Conservation (phyloP, 805 yeast genomes). For the Isabelozyma rhagii region DNA sequence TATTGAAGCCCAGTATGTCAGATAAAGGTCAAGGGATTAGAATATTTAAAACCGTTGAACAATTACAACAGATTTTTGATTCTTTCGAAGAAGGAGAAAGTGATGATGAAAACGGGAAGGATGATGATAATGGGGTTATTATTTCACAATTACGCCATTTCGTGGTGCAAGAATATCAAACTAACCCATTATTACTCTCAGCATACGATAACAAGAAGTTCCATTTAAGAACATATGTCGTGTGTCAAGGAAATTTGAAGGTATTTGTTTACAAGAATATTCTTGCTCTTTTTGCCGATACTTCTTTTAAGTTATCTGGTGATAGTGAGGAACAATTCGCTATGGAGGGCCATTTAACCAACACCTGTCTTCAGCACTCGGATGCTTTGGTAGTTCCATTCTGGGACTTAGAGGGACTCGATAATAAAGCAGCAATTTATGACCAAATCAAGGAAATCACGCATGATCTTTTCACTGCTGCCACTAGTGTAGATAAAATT, state of each 20-base stretch:
- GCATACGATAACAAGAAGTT: slow-evolving; percentile 70
- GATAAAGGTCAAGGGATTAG: slow-evolving; percentile 96
- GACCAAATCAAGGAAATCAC: slow-evolving; percentile 58
- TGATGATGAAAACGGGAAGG: slow-evolving; percentile 40
- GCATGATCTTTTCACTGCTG: slow-evolving; percentile 76
- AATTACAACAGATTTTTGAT: slow-evolving; percentile 79
- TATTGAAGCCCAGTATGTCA: slow-evolving; percentile 94
- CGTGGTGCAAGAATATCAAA: slow-evolving; percentile 79
- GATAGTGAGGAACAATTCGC: slow-evolving; percentile 31
- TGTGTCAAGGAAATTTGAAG: slow-evolving; percentile 67
- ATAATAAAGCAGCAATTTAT: slow-evolving; percentile 41
- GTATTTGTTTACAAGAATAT: slow-evolving; percentile 81
- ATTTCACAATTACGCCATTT: slow-evolving; percentile 89
- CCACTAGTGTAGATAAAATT: slow-evolving; percentile 72
- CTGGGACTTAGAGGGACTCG: slow-evolving; percentile 48
- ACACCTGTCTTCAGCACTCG: slow-evolving; percentile 81
- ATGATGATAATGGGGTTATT: slow-evolving; percentile 60
- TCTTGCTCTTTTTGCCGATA: slow-evolving; percentile 76
- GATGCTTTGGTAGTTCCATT: slow-evolving; percentile 61
- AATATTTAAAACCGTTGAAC: slow-evolving; percentile 71
- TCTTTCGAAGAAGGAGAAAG: slow-evolving; percentile 75
- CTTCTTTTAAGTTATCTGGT: slow-evolving; percentile 39
- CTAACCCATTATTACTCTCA: slow-evolving; percentile 62
- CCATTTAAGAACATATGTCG: slow-evolving; percentile 82
- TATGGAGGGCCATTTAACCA: slow-evolving; percentile 81